phyloP scores from a whole-genome alignment of 352 stramenopile species.

The Poterioochromonas sp. region DNA sequence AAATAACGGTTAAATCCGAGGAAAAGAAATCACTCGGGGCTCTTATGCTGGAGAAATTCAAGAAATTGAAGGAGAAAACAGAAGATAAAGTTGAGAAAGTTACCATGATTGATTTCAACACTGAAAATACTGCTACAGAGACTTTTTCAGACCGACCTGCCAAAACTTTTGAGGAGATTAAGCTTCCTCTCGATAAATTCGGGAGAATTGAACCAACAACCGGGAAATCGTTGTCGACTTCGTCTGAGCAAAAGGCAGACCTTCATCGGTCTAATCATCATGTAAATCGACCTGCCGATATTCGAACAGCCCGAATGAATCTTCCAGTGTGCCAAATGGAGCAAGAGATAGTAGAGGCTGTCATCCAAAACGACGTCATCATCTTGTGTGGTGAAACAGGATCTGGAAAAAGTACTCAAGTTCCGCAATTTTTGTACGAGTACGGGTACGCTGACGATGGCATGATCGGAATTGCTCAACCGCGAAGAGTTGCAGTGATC shows the following conservation, averaged over 20 bases:
- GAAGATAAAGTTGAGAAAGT: not conserved
- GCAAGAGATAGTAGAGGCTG: constrained; percentile 97
- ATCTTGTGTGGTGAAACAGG: constrained; percentile 96
- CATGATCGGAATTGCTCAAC: constrained; percentile 91
- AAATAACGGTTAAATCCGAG: not conserved
- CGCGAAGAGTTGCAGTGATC: constrained; percentile 91
- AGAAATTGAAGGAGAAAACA: not conserved
- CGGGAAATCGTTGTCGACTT: not conserved
- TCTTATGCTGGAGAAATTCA: not conserved
- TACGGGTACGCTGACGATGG: constrained; percentile 57
- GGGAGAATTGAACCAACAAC: not conserved
- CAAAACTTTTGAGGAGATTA: not conserved
- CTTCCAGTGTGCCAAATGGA: constrained; percentile 95
- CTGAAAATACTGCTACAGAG: not conserved
- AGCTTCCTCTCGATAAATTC: not conserved
- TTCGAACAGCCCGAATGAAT: constrained; percentile 80
- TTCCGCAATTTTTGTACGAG: constrained; percentile 97
- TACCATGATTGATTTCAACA: not conserved
- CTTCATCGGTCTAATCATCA: not conserved
- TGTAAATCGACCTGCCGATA: constrained; percentile 35
- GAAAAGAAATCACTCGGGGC: not conserved
- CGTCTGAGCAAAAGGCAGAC: not conserved
- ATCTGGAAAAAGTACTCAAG: constrained; percentile 87
- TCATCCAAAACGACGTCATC: constrained; percentile 84
- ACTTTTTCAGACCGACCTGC: not conserved